Evolutionary conservation across 768 basidiomycete genomes (phyloP).

Genomic region (Suillus occidentalis): DNA sequence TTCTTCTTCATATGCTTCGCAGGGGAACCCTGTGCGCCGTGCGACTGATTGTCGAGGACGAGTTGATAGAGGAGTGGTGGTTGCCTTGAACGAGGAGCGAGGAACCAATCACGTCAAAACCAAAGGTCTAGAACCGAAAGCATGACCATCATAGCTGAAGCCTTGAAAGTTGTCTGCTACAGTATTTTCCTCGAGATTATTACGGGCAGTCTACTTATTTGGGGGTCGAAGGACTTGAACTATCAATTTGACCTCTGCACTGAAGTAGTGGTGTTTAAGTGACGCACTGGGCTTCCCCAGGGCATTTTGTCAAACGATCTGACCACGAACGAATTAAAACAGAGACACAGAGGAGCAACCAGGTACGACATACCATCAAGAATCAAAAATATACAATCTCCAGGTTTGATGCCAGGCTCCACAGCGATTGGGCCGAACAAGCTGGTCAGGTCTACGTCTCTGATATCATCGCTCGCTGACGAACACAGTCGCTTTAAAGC

Average conservation of each 20-base stretch:
- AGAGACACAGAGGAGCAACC: background rate
- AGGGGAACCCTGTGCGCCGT: background rate
- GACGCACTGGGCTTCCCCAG: conserved; percentile 31
- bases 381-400: conserved; percentile 79
- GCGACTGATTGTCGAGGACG: background rate
- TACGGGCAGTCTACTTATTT: too few relatives aligned
- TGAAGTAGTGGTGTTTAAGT: too few relatives aligned
- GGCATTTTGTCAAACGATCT: conserved; percentile 73
- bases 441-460: conserved; percentile 60
- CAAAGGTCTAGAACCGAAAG: background rate
- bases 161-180: too few relatives aligned
- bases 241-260: too few relatives aligned
- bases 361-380: conserved; percentile 51
- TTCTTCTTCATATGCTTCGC: too few relatives aligned
- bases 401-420: conserved; percentile 68
- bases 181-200: too few relatives aligned
- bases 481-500: background rate
- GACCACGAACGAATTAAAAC: conserved; percentile 36
- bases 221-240: too few relatives aligned
- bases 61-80: background rate
- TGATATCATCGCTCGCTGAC: conserved; percentile 65
- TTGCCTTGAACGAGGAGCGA: background rate
- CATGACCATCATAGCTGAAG: too few relatives aligned
- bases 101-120: background rate
- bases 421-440: conserved; percentile 75